phyloP scores from a whole-genome alignment of 345 rosid genomes.

The Lepidium didymum region DNA sequence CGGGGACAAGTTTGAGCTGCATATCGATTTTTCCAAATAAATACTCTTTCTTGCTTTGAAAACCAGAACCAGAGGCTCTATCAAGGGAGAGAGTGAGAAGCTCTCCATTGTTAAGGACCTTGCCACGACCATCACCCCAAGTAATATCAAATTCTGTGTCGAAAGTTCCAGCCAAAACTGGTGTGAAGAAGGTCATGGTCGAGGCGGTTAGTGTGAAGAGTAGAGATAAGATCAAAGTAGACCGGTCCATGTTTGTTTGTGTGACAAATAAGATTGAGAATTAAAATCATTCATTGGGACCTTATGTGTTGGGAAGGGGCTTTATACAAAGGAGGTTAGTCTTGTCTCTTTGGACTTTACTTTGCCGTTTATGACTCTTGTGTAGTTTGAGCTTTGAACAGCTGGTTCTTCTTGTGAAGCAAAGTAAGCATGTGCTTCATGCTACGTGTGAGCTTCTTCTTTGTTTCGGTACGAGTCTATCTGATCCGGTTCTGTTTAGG shows the following conservation, averaged over 20 bases:
- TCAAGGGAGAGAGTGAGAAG: slow-evolving; percentile 58
- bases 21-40: slow-evolving; percentile 51
- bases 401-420: slow-evolving; percentile 13
- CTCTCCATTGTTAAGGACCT: slow-evolving; percentile 47
- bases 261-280: slow-evolving; percentile 1
- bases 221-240: slow-evolving; percentile 21
- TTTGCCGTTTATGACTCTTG: slow-evolving; percentile 28
- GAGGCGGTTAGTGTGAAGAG: slow-evolving; percentile 12
- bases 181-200: slow-evolving; percentile 6
- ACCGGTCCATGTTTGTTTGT: slow-evolving; percentile 26
- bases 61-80: slow-evolving; percentile 51
- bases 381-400: slow-evolving; percentile 16
- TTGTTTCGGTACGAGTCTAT: neutral
- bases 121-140: slow-evolving; percentile 59
- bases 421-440: slow-evolving; percentile 7
- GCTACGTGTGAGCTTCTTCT: slow-evolving; percentile 12
- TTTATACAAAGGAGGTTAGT: slow-evolving; percentile 14
- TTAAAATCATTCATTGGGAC: slow-evolving; percentile 17
- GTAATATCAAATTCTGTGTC: slow-evolving; percentile 40
- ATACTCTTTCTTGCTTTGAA: slow-evolving; percentile 48
- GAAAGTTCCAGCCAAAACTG: slow-evolving; percentile 35
- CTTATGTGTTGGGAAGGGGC: slow-evolving; percentile 21
- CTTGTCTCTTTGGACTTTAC: slow-evolving; percentile 11
- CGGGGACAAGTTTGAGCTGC: slow-evolving; percentile 57
- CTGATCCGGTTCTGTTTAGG: neutral